Evolutionary conservation across 805 yeast genomes (phyloP), one percentile per base, ranked within the genome.

Genomic region (Clavispora phyllophila): DNA sequence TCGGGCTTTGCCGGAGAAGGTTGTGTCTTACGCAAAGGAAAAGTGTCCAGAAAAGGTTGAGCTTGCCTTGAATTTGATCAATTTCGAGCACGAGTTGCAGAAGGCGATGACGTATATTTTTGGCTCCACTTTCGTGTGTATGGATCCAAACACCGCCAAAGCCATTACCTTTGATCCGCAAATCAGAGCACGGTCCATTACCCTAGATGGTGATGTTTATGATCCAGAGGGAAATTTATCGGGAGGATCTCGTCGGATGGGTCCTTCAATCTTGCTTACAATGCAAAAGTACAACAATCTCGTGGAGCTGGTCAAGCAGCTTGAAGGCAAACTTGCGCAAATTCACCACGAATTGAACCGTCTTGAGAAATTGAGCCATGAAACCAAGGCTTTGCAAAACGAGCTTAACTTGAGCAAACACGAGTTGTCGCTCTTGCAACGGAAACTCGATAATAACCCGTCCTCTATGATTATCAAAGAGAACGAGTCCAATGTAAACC

Each of bases 151-250:
- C 13, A 81, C 95, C 0, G 98, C 99, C 0, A 84, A 90, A 52
- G 71, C 73, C 37, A 84, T 93, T n/a, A 87, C 97, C 0, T 88
- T 89, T 60, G 81, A 90, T 59, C 93, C 91, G 0, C 75, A 79
- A 42, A 81, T 91, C 13, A 74, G 87, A 48, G 73, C 90, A 0
- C 81, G 89, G 54, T 82, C 95, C 24, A 88, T 95, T 13, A 93
- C 99, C 0, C 61, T 86, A 26, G 90, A 89, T 41, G 99, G 99
- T 40, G 99, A 93, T 61, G 76, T 84, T 9, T 93, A 90, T 63
- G 99, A 93, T 58, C 99, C 99, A 0, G 88, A 84, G 51, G 99
- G 99, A 13, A 87, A 96, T 7, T 69, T 93, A 22, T 86, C 96
- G 1, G 99, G 99, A 37, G 98, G 98, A n/a, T 82, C 95, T 17